phyloP scores from a whole-genome alignment of 139 green algal species.

The Medakamo hakoo region DNA sequence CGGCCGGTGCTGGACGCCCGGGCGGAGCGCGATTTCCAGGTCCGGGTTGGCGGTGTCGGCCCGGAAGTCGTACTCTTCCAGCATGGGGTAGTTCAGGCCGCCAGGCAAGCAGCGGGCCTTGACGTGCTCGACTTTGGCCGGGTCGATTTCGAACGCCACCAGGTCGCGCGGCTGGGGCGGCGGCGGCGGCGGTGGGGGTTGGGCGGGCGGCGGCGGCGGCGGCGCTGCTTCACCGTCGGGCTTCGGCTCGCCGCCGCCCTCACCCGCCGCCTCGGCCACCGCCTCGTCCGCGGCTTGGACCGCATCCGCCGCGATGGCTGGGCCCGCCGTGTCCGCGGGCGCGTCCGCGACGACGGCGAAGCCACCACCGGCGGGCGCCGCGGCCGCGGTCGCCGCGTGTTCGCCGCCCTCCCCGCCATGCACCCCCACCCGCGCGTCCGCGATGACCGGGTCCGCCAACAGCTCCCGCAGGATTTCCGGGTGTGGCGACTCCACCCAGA shows the following conservation, averaged over 20 bases:
- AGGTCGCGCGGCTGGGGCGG: conserved; percentile 40
- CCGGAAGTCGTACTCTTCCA: conserved; percentile 98
- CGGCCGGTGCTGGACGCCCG: conserved; percentile 40
- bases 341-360: conserved; percentile 5
- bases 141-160: conserved; percentile 58
- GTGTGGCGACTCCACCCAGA: conserved; percentile 81
- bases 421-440: conserved; percentile 5
- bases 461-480: conserved; percentile 56
- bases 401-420: conserved; percentile 1
- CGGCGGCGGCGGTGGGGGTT: conserved; percentile 19
- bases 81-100: conserved; percentile 86
- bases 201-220: conserved; percentile 1
- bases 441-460: conserved; percentile 32
- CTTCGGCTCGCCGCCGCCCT: conserved; percentile 4
- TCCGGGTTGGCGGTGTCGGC: conserved; percentile 57
- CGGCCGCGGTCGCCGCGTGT: background rate
- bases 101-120: conserved; percentile 83
- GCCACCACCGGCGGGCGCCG: background rate
- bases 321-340: conserved; percentile 12
- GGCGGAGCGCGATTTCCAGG: conserved; percentile 79
- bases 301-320: conserved; percentile 3
- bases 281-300: background rate
- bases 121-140: conserved; percentile 72
- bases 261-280: background rate
- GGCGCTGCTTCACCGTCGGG: background rate